Base-by-base conservation (phyloP, 805 yeast genomes). In the Yamadazyma scolyti region DNA sequence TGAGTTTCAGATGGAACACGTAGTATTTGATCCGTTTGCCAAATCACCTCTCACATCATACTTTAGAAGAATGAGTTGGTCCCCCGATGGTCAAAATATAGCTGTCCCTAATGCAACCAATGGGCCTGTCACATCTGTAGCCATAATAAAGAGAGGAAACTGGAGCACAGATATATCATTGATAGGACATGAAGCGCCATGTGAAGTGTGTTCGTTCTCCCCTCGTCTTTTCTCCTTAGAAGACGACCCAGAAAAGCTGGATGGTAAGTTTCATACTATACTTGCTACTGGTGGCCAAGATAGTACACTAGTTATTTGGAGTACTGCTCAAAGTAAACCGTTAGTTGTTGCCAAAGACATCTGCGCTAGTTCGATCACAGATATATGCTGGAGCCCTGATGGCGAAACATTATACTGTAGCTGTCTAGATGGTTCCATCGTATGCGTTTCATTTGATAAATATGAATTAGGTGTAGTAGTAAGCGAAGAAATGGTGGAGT, bases 221-320 rank as follows among this genome's bases (percentile, higher is more conserved):
- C 93, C 95, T 1, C 61, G 84, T 32, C 47, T 83, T 17, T 84
- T 75, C 45, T 73, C 72, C 26, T 40, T 48, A n/a, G 36, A 37
- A 6, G 31, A 30, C 9, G 43, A 40, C 12, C 46, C 44, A 13
- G 44, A 38, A 47, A 47, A 21, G 36, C 38, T 54, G 36, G 47
- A 53, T 34, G 59, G 68, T 9, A 54, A 37, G 20, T 61, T 71
- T 31, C 68, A 82, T 6, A 81, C 96, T 0, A 74, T 90, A 1
- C 66, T 90, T n/a, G 96, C 97, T 2, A 83, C 96, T 17, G 96
- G 90, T 9, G 97, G 97, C 8, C 97, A 90, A 57, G 98, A 90
- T 56, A 79, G 85, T 47, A 74, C 88, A 1, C 57, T 93, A 22
- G 95, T 88, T 0, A 65, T 90, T 5, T 90, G 98, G 98, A 79